Percentiles rank a stretch among this genome's conserved stretches.
Evolutionary conservation across 331 rosid species (phyloP).

Genomic region (Arachis monticola): DNA sequence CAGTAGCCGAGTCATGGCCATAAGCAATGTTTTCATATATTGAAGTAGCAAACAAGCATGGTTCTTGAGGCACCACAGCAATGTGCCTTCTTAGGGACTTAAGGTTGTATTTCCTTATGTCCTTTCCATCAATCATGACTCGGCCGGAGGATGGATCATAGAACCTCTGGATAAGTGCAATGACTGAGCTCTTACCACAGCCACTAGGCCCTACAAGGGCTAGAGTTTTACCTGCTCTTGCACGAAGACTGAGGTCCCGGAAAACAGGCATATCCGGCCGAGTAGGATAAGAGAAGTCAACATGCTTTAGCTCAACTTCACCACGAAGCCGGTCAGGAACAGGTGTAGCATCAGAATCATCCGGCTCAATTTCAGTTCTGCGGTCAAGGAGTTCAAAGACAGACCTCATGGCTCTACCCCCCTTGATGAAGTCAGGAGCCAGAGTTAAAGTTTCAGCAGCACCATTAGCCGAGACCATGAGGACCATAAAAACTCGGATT

Average conservation of each 20-base stretch:
- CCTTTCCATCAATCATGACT: constrained; percentile 82
- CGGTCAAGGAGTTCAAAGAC: constrained; percentile 91
- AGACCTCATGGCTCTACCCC: constrained; percentile 89
- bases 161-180: constrained; percentile 75
- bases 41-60: constrained; percentile 78
- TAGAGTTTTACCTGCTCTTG: constrained; percentile 84
- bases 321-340: constrained; percentile 83
- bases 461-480: constrained; percentile 96
- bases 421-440: constrained; percentile 96
- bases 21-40: constrained; percentile 87
- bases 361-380: constrained; percentile 88
- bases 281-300: constrained; percentile 81
- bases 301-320: constrained; percentile 85
- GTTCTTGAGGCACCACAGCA: constrained; percentile 92
- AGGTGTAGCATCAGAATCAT: constrained; percentile 67
- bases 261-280: constrained; percentile 82
- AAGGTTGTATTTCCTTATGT: constrained; percentile 83
- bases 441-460: constrained; percentile 93
- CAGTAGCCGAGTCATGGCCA: constrained; percentile 80
- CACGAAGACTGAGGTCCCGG: constrained; percentile 80
- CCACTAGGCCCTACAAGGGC: constrained; percentile 97
- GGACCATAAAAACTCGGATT: constrained; percentile 90
- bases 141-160: constrained; percentile 92
- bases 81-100: constrained; percentile 83
- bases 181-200: constrained; percentile 94